Conservation (phyloP, 225 moss, liverwort and hornwort species). For the Lunularia cruciata region DNA sequence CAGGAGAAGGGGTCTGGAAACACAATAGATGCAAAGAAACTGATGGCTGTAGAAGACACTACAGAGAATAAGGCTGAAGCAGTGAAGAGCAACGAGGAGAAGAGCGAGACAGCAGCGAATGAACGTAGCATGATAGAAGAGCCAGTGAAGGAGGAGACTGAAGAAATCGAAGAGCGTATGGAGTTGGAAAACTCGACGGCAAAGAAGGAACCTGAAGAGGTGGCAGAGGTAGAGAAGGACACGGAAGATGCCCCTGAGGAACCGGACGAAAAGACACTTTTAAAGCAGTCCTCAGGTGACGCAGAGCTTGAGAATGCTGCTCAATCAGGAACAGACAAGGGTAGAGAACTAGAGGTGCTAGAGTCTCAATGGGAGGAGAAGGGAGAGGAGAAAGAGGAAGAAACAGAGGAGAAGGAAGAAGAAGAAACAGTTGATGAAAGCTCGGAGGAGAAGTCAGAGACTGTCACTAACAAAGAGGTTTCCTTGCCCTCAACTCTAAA, state of each 20-base stretch:
- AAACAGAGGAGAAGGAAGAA: neutral
- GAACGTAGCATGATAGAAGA: neutral
- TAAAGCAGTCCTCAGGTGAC: neutral
- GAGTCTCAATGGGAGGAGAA: neutral
- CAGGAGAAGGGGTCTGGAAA: too few species aligned
- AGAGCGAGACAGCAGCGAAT: neutral
- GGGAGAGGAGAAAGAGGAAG: neutral
- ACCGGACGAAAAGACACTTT: neutral
- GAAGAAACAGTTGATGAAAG: slow-evolving; percentile 1
- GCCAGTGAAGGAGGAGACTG: neutral
- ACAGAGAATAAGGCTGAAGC: neutral
- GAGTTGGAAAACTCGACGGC: neutral
- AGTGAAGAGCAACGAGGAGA: neutral
- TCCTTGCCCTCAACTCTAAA: neutral
- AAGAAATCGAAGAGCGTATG: neutral
- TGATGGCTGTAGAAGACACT: neutral
- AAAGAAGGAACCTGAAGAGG: neutral
- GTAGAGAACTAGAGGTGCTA: neutral
- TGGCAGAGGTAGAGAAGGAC: neutral
- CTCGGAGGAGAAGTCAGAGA: slow-evolving; percentile 14
- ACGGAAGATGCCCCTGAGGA: neutral
- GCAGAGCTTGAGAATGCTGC: neutral
- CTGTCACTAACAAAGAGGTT: neutral
- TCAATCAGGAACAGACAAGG: neutral
- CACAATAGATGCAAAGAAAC: neutral